Evolutionary conservation across 2,329 filamentous ascomycete species (phyloP).

Genomic region (Phyllosticta citribraziliensis): DNA sequence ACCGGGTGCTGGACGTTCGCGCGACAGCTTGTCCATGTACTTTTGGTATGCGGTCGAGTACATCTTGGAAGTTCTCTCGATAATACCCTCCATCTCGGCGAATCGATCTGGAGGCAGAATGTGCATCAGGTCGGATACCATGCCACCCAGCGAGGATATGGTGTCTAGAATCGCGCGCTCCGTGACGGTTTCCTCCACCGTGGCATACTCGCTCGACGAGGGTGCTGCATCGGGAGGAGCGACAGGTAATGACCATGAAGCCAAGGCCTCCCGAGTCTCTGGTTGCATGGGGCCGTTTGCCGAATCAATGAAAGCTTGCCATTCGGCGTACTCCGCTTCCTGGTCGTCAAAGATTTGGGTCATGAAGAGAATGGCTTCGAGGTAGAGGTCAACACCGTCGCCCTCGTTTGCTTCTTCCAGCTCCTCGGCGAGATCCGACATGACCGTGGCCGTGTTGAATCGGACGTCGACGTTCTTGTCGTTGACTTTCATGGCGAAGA

Average conservation of each 20-base stretch:
- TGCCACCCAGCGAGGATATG: neutral
- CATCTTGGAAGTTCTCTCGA: slow-evolving; percentile 36
- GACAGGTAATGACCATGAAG: neutral
- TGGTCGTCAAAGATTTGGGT: slow-evolving; percentile 39
- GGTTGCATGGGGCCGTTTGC: slow-evolving; percentile 13
- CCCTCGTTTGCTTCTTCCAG: slow-evolving; percentile 41
- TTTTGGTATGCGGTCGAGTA: neutral
- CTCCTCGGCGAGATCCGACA: slow-evolving; percentile 55
- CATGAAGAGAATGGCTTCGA: slow-evolving; percentile 53
- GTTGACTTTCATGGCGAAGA: slow-evolving; percentile 49
- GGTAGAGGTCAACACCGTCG: slow-evolving; percentile 37
- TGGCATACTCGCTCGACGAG: slow-evolving; percentile 45
- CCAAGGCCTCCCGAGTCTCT: slow-evolving; percentile 15
- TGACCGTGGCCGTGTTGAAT: slow-evolving; percentile 63
- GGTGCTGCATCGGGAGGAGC: slow-evolving; percentile 15
- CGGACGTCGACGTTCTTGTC: slow-evolving; percentile 56
- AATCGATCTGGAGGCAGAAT: slow-evolving; percentile 53
- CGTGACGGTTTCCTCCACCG: slow-evolving; percentile 57
- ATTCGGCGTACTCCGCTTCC: slow-evolving; percentile 36
- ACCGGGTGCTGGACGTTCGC: slow-evolving; percentile 15
- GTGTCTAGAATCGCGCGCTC: slow-evolving; percentile 54
- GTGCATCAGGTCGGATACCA: slow-evolving; percentile 46
- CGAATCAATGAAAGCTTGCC: slow-evolving; percentile 23
- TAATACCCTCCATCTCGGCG: slow-evolving; percentile 42
- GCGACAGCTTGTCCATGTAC: slow-evolving; percentile 1